These are phyloP conservation scores for Wickerhamomyces sp. DNA, from an alignment of 1,139 yeast species.

Conservation along the genomic window DNA sequence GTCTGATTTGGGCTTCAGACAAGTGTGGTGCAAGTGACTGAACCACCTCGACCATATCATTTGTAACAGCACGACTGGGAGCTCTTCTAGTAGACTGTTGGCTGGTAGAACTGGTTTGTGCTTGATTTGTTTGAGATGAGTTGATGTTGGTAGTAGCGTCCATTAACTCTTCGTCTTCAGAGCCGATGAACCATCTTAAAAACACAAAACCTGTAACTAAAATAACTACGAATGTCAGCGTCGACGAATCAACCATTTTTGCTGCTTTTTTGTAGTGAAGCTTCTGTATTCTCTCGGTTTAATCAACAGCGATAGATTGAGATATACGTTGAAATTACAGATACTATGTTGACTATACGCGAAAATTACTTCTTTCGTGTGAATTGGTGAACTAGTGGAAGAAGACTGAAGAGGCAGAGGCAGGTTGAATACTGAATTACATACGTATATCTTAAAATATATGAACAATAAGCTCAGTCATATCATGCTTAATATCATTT, in stretches of 20 bases:
- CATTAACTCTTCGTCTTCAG: conserved; percentile 32
- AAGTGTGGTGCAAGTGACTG: conserved; percentile 77
- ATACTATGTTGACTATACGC: background rate
- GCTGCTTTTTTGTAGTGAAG: no score
- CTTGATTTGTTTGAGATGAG: conserved; percentile 7
- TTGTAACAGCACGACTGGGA: conserved; percentile 55
- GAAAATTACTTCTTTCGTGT: background rate
- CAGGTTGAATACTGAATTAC: no score
- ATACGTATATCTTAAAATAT: no score
- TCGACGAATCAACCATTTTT: conserved; percentile 47
- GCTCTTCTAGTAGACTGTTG: conserved; percentile 5
- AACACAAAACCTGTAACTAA: conserved; percentile 50
- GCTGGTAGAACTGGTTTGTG: background rate
- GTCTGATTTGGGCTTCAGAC: conserved; percentile 63
- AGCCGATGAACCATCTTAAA: conserved; percentile 57
- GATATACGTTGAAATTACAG: background rate
- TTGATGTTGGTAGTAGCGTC: conserved; percentile 11
- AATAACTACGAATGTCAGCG: conserved; percentile 45
- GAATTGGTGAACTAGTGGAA: no score
- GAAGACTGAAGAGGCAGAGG: no score
- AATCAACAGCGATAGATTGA: background rate
- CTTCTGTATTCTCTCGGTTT: no score
- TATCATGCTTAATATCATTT: no score
- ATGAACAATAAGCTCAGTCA: no score
- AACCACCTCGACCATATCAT: conserved; percentile 81